A percentile compares a stretch with the other conserved stretches of the same genome.
These are phyloP conservation scores for Aspergillus carlsbadensis DNA, from an alignment of 495 filamentous ascomycete genomes.

Conservation along the genomic window DNA sequence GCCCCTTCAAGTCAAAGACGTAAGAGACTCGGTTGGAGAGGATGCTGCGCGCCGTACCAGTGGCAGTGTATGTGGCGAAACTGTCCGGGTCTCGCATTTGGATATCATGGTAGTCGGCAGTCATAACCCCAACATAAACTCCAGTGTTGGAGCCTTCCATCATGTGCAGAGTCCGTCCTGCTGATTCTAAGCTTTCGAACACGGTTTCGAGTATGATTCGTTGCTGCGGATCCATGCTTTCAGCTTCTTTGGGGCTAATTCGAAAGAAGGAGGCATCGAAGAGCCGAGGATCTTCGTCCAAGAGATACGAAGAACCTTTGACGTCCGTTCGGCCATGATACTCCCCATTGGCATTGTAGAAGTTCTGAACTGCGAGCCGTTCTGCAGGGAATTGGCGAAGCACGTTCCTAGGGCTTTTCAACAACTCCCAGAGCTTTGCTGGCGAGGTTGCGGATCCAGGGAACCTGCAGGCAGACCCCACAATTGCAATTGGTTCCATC, in stretches of 20 bases:
- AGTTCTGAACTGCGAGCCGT: too few species aligned
- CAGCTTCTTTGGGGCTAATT: background rate
- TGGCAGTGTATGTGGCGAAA: background rate
- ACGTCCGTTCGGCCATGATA: too few species aligned
- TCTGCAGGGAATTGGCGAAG: too few species aligned
- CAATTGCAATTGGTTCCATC: too few species aligned
- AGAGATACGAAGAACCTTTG: too few species aligned
- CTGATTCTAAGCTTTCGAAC: conserved; percentile 22
- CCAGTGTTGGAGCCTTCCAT: conserved; percentile 42
- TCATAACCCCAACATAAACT: conserved; percentile 38
- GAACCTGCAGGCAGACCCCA: too few species aligned
- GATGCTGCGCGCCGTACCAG: background rate
- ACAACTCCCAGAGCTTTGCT: too few species aligned
- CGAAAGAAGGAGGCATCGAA: conserved; percentile 1
- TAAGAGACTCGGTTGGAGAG: conserved; percentile 2
- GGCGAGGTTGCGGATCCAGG: too few species aligned
- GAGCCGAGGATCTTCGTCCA: background rate
- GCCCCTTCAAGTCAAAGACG: conserved; percentile 4
- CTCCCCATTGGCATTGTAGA: too few species aligned
- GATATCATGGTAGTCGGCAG: conserved; percentile 11
- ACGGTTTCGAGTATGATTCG: conserved; percentile 23
- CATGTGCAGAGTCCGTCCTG: conserved; percentile 7
- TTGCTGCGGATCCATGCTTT: conserved; percentile 1
- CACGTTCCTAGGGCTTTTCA: too few species aligned
- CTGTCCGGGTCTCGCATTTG: background rate